Base-by-base conservation (phyloP, 495 filamentous ascomycete species). In the Paragyromitra xinjiangensis region DNA sequence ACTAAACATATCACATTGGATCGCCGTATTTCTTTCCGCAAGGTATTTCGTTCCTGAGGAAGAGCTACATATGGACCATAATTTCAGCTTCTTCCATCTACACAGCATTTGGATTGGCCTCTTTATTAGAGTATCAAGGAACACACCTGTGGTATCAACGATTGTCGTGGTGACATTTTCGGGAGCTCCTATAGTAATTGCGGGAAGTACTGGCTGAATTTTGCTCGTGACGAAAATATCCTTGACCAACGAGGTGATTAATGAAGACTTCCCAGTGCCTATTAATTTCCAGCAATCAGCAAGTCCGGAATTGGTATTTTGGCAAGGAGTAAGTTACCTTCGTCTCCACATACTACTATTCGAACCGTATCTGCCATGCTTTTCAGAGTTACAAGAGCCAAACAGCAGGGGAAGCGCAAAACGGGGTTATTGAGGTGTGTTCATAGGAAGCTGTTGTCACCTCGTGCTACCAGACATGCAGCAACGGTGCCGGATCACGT, bases 1-100 rank as follows among this genome's bases (percentile, higher is more conserved):
- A 98, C 94, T 14, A 99, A 88, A n/a, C 98, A 86, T 68, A 99
- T 98, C 63, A 97, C 95, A 82, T 97, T 98, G 78, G 91, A 94
- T 82, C 97, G 97, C 55, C 96, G 91, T 61, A 98, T 95, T 84
- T 98, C 96, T 79, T 94, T 95, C 40, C 93, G 90, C 64, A 99
- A 85, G 19, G 91, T 93, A 71, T 89, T 91, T 63, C 95, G 89
- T 80, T 99, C 96, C 81, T 97, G 94, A 0, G 96, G 95, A 2
- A 97, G 89, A 19, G 95, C 94, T 82, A 48, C 29, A 64, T 40
- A 42, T 14, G 16, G 12, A 39, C 19, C 11, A 39, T 29, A 59
- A 24, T 24, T 55, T 72, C 72, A 71, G 29, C 29, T 19, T 11
- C 29, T n/a, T 44, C n/a, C 6, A 63, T 40, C 11, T 19, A 9